Percentiles rank a stretch among this genome's conserved stretches.
These are phyloP conservation scores for Aureobasidium sp. DNA, from an alignment of 2,329 filamentous ascomycete species.

Conservation along the genomic window DNA sequence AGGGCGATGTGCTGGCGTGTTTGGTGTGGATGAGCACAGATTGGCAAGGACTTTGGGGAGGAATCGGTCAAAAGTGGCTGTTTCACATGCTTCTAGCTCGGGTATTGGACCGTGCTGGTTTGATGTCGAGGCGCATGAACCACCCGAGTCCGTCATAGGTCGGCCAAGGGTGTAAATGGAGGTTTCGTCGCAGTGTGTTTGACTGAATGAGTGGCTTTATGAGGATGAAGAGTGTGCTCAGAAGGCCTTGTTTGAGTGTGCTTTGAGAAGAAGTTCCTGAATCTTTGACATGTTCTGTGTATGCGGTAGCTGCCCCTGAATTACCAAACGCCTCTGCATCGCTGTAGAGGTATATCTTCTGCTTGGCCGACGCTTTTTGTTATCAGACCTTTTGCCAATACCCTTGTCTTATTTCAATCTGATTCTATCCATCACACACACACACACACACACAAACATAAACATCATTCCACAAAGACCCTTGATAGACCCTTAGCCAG, in stretches of 20 bases:
- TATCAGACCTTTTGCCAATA: not conserved
- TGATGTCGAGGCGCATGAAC: not conserved
- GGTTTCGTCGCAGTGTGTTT: not conserved
- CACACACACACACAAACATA: not conserved
- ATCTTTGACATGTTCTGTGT: constrained; percentile 1
- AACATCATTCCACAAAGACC: not conserved
- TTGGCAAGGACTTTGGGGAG: not conserved
- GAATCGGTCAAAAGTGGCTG: not conserved
- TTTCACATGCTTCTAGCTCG: constrained; percentile 12
- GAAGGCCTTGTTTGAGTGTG: constrained; percentile 9
- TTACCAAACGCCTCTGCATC: constrained; percentile 11
- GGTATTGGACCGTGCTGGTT: not conserved
- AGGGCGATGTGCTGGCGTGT: not conserved
- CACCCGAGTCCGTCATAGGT: not conserved
- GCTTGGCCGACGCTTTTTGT: not conserved
- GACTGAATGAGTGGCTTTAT: not conserved
- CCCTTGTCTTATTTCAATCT: not conserved
- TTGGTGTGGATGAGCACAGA: not conserved
- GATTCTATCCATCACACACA: not conserved
- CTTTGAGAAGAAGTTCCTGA: not conserved
- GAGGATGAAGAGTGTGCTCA: not conserved
- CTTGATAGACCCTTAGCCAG: constrained; percentile 1
- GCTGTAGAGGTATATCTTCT: constrained; percentile 4
- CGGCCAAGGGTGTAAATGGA: not conserved
- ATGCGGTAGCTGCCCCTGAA: constrained; percentile 4